Evolutionary conservation across 352 stramenopile species (phyloP), one percentile per base, ranked within the genome.

Genomic region (Halophytophthora polymorphica): DNA sequence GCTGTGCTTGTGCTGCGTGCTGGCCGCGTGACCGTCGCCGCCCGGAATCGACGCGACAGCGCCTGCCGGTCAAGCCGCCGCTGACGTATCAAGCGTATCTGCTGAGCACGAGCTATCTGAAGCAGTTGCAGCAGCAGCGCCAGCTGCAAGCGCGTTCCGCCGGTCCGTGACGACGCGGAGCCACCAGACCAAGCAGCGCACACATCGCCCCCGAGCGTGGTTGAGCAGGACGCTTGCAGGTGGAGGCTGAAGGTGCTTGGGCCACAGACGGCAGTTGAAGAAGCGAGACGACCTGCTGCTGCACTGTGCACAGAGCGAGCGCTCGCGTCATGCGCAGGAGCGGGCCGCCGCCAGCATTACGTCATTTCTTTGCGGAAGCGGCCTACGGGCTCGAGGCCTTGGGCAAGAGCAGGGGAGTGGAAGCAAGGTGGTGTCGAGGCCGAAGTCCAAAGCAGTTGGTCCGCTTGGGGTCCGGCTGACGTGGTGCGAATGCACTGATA

Each of bases 51-150:
- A 46, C 14, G 41, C 50, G 33, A 47, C 66, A 67, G 59, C 23
- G 45, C 54, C 58, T 38, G 38, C 58, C 25, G 40, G 33, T 58
- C 34, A 50, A 29, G 28, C 28, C 40, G 41, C 56, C 56, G 22
- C 44, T 45, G 34, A 53, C 51, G 23, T 86, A 83, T 50, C 57
- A 71, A 38, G 53, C 71, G 40, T 84, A 75, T 57, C 73, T 86
- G 49, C 53, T 73, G 43, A 70, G 62, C 48, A 85, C 74, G 33
- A 82, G 77, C 47, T 88, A 88, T 45, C 38, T 64, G 41, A 61
- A 71, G 21, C 70, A 64, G 7, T 40, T 82, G 31, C 60, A 58
- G 40, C 64, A 56, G 44, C 41, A 63, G 42, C 60, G 45, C 19
- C 57, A 63, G 29, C 51, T 25, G n/a, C 25, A 31, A 31, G 35